Percentiles rank a stretch among this genome's conserved stretches.
Evolutionary conservation across 169 alveolate genomes (phyloP).

Genomic region (Cryptosporidium ubiquitum): DNA sequence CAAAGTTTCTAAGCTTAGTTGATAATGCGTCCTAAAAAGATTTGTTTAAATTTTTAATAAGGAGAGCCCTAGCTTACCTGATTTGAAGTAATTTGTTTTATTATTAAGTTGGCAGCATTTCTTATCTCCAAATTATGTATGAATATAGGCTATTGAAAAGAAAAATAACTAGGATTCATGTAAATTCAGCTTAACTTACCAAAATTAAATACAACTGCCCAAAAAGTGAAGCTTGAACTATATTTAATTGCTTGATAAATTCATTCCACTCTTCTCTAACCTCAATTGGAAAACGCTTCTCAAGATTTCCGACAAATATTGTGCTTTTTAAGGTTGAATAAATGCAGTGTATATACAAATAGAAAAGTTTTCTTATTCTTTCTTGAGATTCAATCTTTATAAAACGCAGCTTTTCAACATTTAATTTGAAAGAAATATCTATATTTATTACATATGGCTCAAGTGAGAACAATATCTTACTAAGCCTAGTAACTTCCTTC

Average conservation of each 20-base stretch:
- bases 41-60: background rate
- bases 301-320: conserved; percentile 1
- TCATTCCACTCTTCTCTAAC: conserved; percentile 34
- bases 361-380: conserved; percentile 25
- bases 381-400: conserved; percentile 14
- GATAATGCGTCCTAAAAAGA: background rate
- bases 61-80: conserved; percentile 21
- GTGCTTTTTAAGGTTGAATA: conserved; percentile 39
- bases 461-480: conserved; percentile 4
- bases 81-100: conserved; percentile 5
- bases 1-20: background rate
- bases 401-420: conserved; percentile 28
- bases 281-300: conserved; percentile 3
- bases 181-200: conserved; percentile 29
- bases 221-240: conserved; percentile 19
- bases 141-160: conserved; percentile 30
- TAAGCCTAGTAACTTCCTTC: background rate
- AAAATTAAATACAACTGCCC: conserved; percentile 4
- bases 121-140: conserved; percentile 64
- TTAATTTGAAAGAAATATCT: conserved; percentile 44
- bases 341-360: conserved; percentile 48
- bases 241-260: conserved; percentile 9
- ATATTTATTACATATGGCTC: conserved; percentile 29
- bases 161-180: background rate
- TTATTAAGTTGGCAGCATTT: conserved; percentile 13